A percentile compares a stretch with the other conserved stretches of the same genome.
These are phyloP conservation scores for Plasmopara viticola DNA, from an alignment of 352 stramenopile genomes.

Conservation along the genomic window DNA sequence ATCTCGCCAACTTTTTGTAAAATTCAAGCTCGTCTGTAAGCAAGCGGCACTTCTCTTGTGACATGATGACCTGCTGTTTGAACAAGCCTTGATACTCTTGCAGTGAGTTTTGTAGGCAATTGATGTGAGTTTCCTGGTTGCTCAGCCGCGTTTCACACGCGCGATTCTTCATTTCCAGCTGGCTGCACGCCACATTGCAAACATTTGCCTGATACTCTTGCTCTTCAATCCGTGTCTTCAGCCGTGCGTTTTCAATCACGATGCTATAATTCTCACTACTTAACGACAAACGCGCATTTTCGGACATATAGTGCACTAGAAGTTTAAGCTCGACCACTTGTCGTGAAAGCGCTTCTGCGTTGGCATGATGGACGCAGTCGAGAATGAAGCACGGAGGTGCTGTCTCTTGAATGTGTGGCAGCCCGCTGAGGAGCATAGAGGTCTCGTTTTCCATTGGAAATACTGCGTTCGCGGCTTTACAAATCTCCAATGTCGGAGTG, in stretches of 20 bases:
- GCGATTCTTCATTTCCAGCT: slow-evolving; percentile 66
- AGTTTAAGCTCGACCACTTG: slow-evolving; percentile 77
- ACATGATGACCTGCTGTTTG: slow-evolving; percentile 81
- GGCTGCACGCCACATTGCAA: slow-evolving; percentile 47
- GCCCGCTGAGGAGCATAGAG: neutral
- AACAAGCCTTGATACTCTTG: slow-evolving; percentile 77
- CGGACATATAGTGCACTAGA: slow-evolving; percentile 61
- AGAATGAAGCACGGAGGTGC: slow-evolving; percentile 15
- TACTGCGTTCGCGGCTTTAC: slow-evolving; percentile 7
- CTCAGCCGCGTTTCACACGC: slow-evolving; percentile 58
- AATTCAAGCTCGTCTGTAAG: slow-evolving; percentile 75
- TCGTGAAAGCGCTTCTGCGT: slow-evolving; percentile 52
- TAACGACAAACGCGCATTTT: slow-evolving; percentile 52
- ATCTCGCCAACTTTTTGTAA: slow-evolving; percentile 76
- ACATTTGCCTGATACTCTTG: slow-evolving; percentile 65
- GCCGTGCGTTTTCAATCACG: slow-evolving; percentile 55
- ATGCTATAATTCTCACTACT: slow-evolving; percentile 58
- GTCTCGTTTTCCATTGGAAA: slow-evolving; percentile 3
- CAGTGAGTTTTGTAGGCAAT: slow-evolving; percentile 66
- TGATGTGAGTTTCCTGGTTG: slow-evolving; percentile 71
- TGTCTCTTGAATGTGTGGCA: slow-evolving; percentile 6
- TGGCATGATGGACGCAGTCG: slow-evolving; percentile 47
- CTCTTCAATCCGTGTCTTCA: slow-evolving; percentile 69
- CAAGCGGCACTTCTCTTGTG: slow-evolving; percentile 67
- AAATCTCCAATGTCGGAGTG: neutral